Percentiles rank a stretch among this genome's conserved stretches.
These are phyloP conservation scores for Jamesozyma gamospora DNA, from an alignment of 805 yeast genomes.

Conservation along the genomic window DNA sequence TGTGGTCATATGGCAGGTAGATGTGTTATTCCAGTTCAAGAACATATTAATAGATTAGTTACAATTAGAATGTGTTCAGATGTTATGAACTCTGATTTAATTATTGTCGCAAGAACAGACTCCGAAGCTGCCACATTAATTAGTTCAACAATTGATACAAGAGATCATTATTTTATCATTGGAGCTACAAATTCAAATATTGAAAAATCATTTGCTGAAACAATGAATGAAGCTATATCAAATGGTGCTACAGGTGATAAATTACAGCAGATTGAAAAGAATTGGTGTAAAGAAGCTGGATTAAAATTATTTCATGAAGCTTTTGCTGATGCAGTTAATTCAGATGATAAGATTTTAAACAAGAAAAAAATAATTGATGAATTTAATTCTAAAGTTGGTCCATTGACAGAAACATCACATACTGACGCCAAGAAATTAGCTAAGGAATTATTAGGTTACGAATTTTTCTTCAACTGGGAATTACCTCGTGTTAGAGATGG, in stretches of 20 bases:
- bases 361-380: constrained; percentile 50
- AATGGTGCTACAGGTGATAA: constrained; percentile 63
- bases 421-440: constrained; percentile 74
- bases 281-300: constrained; percentile 77
- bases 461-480: constrained; percentile 89
- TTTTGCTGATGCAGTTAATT: constrained; percentile 69
- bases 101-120: constrained; percentile 91
- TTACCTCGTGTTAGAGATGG: constrained; percentile 93
- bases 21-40: constrained; percentile 94
- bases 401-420: constrained; percentile 66
- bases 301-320: constrained; percentile 87
- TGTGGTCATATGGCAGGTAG: constrained; percentile 99
- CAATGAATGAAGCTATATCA: constrained; percentile 73
- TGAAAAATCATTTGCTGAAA: constrained; percentile 50
- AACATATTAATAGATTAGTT: constrained; percentile 87
- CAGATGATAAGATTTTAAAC: constrained; percentile 34
- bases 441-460: constrained; percentile 64
- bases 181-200: constrained; percentile 84
- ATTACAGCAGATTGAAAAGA: constrained; percentile 63
- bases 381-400: constrained; percentile 61
- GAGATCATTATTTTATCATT: constrained; percentile 87
- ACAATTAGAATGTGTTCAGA: constrained; percentile 95
- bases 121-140: constrained; percentile 95
- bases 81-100: constrained; percentile 75
- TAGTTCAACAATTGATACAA: constrained; percentile 85